A percentile compares a stretch with the other conserved stretches of the same genome.
Conservation (phyloP, 257 asterid genomes). For the Jacaranda copaia region DNA sequence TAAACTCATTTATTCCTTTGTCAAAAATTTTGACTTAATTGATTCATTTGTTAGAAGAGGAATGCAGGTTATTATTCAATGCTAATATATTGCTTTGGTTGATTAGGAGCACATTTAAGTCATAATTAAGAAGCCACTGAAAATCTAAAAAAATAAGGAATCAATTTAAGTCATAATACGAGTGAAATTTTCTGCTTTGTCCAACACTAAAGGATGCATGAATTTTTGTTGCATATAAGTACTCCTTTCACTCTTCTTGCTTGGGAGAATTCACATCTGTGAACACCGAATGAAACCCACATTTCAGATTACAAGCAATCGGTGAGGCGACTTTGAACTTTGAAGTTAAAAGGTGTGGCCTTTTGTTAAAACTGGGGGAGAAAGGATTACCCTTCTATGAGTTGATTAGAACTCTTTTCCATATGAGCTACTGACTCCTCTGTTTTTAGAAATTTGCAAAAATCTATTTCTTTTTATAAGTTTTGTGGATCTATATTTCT, state of each 20-base stretch:
- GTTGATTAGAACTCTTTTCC: constrained; percentile 11
- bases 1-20: no score
- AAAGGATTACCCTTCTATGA: constrained; percentile 9
- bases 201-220: neutral
- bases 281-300: neutral
- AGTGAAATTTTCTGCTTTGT: neutral
- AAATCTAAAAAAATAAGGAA: constrained; percentile 1
- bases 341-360: neutral
- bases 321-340: neutral
- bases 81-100: neutral
- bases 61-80: neutral
- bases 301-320: neutral
- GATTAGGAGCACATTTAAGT: neutral
- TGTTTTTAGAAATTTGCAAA: neutral
- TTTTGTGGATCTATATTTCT: neutral
- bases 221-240: neutral
- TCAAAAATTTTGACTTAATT: no score
- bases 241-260: neutral
- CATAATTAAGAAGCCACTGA: neutral
- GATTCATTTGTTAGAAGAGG: no score
- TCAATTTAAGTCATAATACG: neutral
- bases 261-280: neutral
- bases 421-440: neutral
- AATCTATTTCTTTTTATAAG: neutral
- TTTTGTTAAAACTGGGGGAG: constrained; percentile 4